These are phyloP conservation scores for Ceratobasidium sp. DNA, from an alignment of 1,284 basidiomycete species.

Conservation along the genomic window DNA sequence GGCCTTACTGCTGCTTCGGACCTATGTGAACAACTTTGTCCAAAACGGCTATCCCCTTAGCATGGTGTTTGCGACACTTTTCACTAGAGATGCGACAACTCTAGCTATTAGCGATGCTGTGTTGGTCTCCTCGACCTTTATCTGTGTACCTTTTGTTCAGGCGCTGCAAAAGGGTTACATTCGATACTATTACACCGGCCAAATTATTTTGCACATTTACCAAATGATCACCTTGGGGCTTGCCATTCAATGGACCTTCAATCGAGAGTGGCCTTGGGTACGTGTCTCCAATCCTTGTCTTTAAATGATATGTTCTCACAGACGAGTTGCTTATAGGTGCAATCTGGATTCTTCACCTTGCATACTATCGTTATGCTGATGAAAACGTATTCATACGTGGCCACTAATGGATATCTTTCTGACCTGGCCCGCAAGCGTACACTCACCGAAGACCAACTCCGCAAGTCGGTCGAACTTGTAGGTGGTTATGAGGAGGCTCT, in stretches of 20 bases:
- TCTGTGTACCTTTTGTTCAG: constrained; percentile 84
- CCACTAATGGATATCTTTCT: constrained; percentile 86
- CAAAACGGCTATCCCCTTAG: constrained; percentile 79
- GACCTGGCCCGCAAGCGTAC: constrained; percentile 50
- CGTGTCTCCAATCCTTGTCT: not conserved
- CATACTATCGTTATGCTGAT: constrained; percentile 91
- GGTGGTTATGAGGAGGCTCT: constrained; percentile 47
- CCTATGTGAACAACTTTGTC: constrained; percentile 79
- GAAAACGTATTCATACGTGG: constrained; percentile 96
- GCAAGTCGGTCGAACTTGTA: constrained; percentile 45
- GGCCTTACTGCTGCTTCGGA: constrained; percentile 78
- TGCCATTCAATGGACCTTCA: constrained; percentile 85
- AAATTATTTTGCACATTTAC: constrained; percentile 77
- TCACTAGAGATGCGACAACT: constrained; percentile 84
- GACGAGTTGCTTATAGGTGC: constrained; percentile 82
- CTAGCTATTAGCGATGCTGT: constrained; percentile 85
- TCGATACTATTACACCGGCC: constrained; percentile 74
- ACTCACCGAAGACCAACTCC: constrained; percentile 46
- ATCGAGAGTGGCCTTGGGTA: constrained; percentile 51
- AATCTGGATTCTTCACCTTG: constrained; percentile 94
- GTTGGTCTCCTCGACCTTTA: constrained; percentile 75
- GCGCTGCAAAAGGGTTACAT: constrained; percentile 79
- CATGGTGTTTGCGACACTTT: constrained; percentile 82
- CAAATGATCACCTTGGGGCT: constrained; percentile 73
- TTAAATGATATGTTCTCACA: constrained; percentile 76